Conservation (phyloP, 768 basidiomycete genomes). For the Suillus americanus region DNA sequence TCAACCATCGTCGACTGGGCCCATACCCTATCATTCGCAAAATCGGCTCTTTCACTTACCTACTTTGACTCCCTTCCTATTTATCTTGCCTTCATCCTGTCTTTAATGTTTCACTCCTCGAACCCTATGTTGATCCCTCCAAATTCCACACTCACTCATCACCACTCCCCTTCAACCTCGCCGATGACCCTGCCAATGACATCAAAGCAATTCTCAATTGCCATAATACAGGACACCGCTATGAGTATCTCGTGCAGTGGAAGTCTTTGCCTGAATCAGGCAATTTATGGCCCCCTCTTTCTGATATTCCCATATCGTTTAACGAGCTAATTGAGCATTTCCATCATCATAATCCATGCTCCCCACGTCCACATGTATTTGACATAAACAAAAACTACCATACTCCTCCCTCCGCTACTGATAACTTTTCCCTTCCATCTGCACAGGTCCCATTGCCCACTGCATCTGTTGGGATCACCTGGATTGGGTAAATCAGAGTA, state of each 20-base stretch:
- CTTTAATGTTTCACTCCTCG: slow-evolving; percentile 38
- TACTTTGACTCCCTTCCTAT: slow-evolving; percentile 30
- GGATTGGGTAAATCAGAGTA: too few relatives aligned
- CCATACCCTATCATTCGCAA: slow-evolving; percentile 19
- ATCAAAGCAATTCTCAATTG: slow-evolving; percentile 10
- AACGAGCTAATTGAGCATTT: slow-evolving; percentile 1
- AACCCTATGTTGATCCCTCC: slow-evolving; percentile 23
- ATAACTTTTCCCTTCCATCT: neutral
- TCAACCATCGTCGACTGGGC: slow-evolving; percentile 33
- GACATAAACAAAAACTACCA: neutral
- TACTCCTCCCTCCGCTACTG: neutral
- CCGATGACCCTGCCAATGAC: neutral
- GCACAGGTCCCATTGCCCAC: too few relatives aligned
- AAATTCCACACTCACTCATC: slow-evolving; percentile 30
- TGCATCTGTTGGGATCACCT: too few relatives aligned
- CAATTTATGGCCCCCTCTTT: slow-evolving; percentile 10
- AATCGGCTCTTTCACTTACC: slow-evolving; percentile 23
- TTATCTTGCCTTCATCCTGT: slow-evolving; percentile 38
- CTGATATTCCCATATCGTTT: slow-evolving; percentile 2
- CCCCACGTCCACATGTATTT: neutral
- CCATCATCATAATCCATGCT: neutral
- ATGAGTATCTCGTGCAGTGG: slow-evolving; percentile 26
- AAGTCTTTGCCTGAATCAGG: slow-evolving; percentile 1
- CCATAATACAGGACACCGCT: slow-evolving; percentile 5
- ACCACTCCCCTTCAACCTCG: slow-evolving; percentile 6